A percentile compares a stretch with the other conserved stretches of the same genome.
phyloP scores from a whole-genome alignment of 495 filamentous ascomycete genomes.

The Hypoxylon fragiforme region DNA sequence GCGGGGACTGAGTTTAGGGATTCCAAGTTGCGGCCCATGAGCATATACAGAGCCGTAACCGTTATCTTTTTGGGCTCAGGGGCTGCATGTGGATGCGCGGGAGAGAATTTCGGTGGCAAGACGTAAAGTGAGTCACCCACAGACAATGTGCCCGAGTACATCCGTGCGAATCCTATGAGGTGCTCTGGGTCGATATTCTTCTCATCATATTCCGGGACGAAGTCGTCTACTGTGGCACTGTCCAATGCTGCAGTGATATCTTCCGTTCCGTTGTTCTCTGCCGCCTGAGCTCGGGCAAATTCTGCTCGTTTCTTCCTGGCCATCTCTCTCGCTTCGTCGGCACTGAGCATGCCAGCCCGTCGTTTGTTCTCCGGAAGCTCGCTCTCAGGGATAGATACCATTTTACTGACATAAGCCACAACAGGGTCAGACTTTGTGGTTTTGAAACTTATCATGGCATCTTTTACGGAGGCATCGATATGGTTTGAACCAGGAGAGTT shows the following conservation, averaged over 20 bases:
- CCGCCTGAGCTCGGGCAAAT: constrained; percentile 69
- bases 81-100: constrained; percentile 70
- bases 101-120: constrained; percentile 86
- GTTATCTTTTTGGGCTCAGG: constrained; percentile 82
- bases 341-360: constrained; percentile 70
- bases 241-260: constrained; percentile 40
- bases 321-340: constrained; percentile 86
- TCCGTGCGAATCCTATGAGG: constrained; percentile 90
- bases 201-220: constrained; percentile 55
- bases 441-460: constrained; percentile 82
- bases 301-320: constrained; percentile 88
- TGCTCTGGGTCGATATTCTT: constrained; percentile 74
- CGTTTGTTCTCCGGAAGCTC: constrained; percentile 82
- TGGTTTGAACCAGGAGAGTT: constrained; percentile 76
- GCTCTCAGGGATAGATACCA: constrained; percentile 92
- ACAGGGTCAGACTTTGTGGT: constrained; percentile 69
- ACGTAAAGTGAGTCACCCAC: constrained; percentile 93
- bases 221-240: constrained; percentile 50
- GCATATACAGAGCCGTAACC: constrained; percentile 86
- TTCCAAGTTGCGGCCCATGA: constrained; percentile 93
- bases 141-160: constrained; percentile 87
- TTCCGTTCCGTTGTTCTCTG: constrained; percentile 31
- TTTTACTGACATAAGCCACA: constrained; percentile 96
- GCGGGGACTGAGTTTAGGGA: constrained; percentile 82
- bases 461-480: constrained; percentile 67